Evolutionary conservation across 768 basidiomycete species (phyloP).

Genomic region (Pulveroboletus sp.): DNA sequence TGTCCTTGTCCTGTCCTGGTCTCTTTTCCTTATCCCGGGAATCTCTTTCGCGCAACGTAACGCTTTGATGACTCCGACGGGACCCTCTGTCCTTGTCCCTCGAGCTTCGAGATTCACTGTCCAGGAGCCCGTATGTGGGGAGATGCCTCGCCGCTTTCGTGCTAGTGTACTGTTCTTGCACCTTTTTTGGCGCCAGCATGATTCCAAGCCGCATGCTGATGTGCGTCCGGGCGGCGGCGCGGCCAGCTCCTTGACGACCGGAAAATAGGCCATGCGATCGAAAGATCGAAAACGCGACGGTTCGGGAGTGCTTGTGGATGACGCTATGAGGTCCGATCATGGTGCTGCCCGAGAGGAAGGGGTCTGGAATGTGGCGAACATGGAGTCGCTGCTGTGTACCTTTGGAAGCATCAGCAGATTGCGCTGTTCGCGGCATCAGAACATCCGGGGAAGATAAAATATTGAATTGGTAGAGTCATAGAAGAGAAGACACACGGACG

Average conservation of each 20-base stretch:
- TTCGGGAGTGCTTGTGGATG: slow-evolving; percentile 80
- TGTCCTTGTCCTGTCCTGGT: slow-evolving; percentile 10
- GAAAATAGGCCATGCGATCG: slow-evolving; percentile 46
- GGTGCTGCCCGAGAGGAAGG: slow-evolving; percentile 38
- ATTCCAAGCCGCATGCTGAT: slow-evolving; percentile 39
- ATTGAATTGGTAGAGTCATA: slow-evolving; percentile 3
- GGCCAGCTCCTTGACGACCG: slow-evolving; percentile 9
- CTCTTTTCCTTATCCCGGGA: slow-evolving; percentile 23
- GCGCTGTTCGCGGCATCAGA: slow-evolving; percentile 24
- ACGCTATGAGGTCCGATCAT: slow-evolving; percentile 58
- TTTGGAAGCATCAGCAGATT: slow-evolving; percentile 47
- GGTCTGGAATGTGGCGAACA: slow-evolving; percentile 52
- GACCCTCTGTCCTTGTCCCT: slow-evolving; percentile 14
- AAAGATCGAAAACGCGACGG: slow-evolving; percentile 74
- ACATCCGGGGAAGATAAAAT: neutral
- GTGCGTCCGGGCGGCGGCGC: slow-evolving; percentile 17
- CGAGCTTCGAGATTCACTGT: slow-evolving; percentile 35
- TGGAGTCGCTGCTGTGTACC: slow-evolving; percentile 66
- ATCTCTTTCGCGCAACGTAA: slow-evolving; percentile 18
- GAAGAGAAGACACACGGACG: slow-evolving; percentile 26
- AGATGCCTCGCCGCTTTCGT: slow-evolving; percentile 69
- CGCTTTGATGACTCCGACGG: slow-evolving; percentile 16
- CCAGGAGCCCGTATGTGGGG: slow-evolving; percentile 62
- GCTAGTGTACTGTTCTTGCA: slow-evolving; percentile 77
- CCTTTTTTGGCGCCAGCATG: slow-evolving; percentile 65